A percentile compares a stretch with the other conserved stretches of the same genome.
Evolutionary conservation across 2,329 filamentous ascomycete genomes (phyloP).

Genomic region (Fusarium metavorans): DNA sequence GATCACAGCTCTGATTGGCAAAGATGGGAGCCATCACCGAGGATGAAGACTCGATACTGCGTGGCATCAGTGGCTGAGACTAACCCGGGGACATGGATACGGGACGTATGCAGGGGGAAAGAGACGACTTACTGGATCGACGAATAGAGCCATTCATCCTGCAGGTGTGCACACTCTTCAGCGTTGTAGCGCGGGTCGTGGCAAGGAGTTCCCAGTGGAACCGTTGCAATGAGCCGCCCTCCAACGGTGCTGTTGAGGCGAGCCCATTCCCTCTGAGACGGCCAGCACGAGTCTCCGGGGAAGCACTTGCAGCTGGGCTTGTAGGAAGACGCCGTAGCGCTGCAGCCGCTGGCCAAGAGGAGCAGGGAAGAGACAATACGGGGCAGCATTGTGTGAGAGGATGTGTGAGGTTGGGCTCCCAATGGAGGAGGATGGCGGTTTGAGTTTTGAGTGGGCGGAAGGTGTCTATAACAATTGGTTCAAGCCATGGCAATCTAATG

Average conservation of each 20-base stretch:
- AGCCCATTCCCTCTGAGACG: slow-evolving; percentile 56
- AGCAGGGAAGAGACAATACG: neutral
- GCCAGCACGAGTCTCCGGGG: slow-evolving; percentile 66
- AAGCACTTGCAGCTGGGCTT: slow-evolving; percentile 20
- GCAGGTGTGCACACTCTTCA: slow-evolving; percentile 56
- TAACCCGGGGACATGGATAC: neutral
- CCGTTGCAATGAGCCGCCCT: slow-evolving; percentile 62
- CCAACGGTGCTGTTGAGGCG: slow-evolving; percentile 62
- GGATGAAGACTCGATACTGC: slow-evolving; percentile 32
- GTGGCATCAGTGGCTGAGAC: neutral
- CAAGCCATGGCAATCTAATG: neutral
- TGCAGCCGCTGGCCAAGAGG: neutral
- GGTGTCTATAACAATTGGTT: neutral
- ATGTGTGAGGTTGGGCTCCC: neutral
- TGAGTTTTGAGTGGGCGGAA: neutral
- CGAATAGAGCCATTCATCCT: slow-evolving; percentile 57
- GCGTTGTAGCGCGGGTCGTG: slow-evolving; percentile 62
- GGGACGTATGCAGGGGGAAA: neutral
- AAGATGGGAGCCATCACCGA: slow-evolving; percentile 53
- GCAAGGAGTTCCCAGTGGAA: slow-evolving; percentile 63
- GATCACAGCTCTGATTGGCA: slow-evolving; percentile 55
- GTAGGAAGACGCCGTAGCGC: neutral
- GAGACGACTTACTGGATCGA: slow-evolving; percentile 55
- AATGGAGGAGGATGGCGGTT: neutral
- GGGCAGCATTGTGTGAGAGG: neutral